Evolutionary conservation across 2,329 filamentous ascomycete species (phyloP).

Genomic region (Macrophomina phaseolina): DNA sequence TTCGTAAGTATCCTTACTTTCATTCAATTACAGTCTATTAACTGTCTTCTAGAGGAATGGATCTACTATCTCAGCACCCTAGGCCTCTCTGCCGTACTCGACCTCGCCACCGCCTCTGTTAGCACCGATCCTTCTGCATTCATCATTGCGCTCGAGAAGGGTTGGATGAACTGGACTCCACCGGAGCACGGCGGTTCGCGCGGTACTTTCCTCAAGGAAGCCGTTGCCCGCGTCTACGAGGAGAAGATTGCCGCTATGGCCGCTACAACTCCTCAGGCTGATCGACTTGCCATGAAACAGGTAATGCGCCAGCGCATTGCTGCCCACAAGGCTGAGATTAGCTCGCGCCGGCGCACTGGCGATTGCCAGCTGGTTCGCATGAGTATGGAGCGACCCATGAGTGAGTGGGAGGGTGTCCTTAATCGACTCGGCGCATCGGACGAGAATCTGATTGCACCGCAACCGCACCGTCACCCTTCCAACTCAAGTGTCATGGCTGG

Average conservation of each 20-base stretch:
- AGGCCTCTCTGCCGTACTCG: conserved; percentile 61
- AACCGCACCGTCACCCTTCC: not conserved
- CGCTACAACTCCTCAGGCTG: conserved; percentile 36
- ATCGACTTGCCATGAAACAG: conserved; percentile 43
- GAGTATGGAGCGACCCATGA: conserved; percentile 49
- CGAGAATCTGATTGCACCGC: not conserved
- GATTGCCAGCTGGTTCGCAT: conserved; percentile 45
- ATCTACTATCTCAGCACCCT: conserved; percentile 64
- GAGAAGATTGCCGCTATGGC: conserved; percentile 51
- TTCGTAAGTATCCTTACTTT: conserved; percentile 50
- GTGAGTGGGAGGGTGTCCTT: conserved; percentile 46
- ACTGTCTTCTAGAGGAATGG: conserved; percentile 60
- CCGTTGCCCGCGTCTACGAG: conserved; percentile 65
- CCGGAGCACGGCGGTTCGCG: conserved; percentile 55
- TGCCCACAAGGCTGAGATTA: conserved; percentile 50
- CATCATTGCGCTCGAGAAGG: conserved; percentile 57
- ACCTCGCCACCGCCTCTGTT: conserved; percentile 51
- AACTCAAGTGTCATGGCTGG: not conserved
- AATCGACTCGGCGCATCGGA: conserved; percentile 31
- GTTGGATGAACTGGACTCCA: conserved; percentile 63
- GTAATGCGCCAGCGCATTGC: conserved; percentile 51
- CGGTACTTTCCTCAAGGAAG: conserved; percentile 65
- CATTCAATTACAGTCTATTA: conserved; percentile 28
- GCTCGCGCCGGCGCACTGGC: conserved; percentile 42
- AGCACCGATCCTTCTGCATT: conserved; percentile 54